These are phyloP conservation scores for Chloroidium sp. DNA, from an alignment of 163 green algal genomes.

Conservation along the genomic window DNA sequence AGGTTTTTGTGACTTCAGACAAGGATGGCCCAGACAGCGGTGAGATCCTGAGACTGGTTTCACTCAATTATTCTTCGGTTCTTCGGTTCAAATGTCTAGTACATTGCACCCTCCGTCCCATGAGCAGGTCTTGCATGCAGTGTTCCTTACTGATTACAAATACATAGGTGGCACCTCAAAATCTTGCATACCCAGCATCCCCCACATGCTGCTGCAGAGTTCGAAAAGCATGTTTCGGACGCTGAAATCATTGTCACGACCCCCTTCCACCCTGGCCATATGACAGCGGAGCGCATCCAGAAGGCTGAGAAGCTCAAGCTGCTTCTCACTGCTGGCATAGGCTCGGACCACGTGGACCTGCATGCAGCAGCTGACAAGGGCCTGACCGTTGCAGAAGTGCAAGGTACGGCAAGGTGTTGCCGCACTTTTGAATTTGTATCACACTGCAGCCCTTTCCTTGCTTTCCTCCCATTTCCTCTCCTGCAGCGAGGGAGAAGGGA, in stretches of 20 bases:
- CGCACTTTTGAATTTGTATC: too few species aligned
- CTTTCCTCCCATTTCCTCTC: too few species aligned
- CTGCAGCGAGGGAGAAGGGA: too few species aligned
- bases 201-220: conserved; percentile 5
- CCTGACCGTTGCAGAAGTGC: conserved; percentile 27
- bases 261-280: conserved; percentile 16
- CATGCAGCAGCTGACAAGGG: conserved; percentile 16
- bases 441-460: too few species aligned
- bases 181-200: too few species aligned
- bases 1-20: conserved; percentile 8
- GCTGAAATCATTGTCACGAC: conserved; percentile 15
- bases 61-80: too few species aligned
- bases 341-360: conserved; percentile 26
- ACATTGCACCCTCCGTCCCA: not conserved
- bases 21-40: not conserved
- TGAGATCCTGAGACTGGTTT: too few species aligned
- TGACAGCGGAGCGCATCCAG: conserved; percentile 7
- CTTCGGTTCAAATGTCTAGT: too few species aligned
- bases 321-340: conserved; percentile 22
- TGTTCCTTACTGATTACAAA: not conserved
- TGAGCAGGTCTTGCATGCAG: not conserved
- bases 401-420: conserved; percentile 4
- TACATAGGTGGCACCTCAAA: too few species aligned
- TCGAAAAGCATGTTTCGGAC: conserved; percentile 15
- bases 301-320: conserved; percentile 23